phyloP scores from a whole-genome alignment of 208 protist genomes.

The Crithidia bombi region DNA sequence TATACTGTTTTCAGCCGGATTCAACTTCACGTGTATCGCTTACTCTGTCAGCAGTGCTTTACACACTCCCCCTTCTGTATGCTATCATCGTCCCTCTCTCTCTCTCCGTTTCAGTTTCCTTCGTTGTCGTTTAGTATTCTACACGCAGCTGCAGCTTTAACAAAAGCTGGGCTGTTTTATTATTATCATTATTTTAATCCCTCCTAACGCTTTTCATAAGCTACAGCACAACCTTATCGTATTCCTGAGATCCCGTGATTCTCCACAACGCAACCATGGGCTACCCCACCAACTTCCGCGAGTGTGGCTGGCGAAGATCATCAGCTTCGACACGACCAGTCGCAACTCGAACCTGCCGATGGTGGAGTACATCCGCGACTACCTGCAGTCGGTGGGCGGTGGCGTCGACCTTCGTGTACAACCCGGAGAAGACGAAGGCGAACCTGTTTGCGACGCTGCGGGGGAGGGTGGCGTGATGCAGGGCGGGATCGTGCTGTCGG shows the following conservation, averaged over 20 bases:
- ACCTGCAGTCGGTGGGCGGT: conserved; percentile 34
- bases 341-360: conserved; percentile 54
- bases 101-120: neutral
- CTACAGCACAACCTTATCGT: neutral
- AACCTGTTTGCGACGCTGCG: conserved; percentile 60
- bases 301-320: conserved; percentile 51
- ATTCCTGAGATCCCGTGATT: no score
- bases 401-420: conserved; percentile 36
- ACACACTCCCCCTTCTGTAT: neutral
- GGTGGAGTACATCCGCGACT: conserved; percentile 40
- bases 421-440: conserved; percentile 45
- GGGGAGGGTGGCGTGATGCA: conserved; percentile 41
- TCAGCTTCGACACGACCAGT: conserved; percentile 61
- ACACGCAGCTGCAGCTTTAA: no score
- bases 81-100: neutral
- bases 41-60: no score
- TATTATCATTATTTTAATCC: no score
- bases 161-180: no score
- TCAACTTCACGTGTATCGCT: no score
- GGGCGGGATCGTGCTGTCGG: conserved; percentile 62
- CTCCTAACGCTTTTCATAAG: no score
- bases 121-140: no score
- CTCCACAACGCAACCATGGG: conserved; percentile 9
- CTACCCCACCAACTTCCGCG: conserved; percentile 27
- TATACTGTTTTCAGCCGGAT: no score